A percentile compares a stretch with the other conserved stretches of the same genome.
These are phyloP conservation scores for Penicillium canariense DNA, from an alignment of 495 filamentous ascomycete species.

Conservation along the genomic window DNA sequence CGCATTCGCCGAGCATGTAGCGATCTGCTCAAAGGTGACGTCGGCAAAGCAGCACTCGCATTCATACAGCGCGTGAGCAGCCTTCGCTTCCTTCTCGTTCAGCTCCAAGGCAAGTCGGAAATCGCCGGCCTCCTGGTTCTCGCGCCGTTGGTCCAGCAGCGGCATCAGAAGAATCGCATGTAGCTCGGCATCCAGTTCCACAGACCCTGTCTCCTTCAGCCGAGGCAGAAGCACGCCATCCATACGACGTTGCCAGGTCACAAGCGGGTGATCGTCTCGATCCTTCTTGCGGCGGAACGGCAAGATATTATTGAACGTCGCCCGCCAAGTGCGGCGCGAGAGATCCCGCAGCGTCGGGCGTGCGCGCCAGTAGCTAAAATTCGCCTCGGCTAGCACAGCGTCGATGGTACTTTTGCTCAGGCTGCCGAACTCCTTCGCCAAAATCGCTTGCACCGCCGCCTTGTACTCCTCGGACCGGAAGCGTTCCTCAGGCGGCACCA, in stretches of 20 bases:
- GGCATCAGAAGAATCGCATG: conserved; percentile 64
- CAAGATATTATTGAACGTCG: conserved; percentile 71
- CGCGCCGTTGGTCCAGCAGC: conserved; percentile 50
- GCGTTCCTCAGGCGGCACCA: conserved; percentile 63
- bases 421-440: conserved; percentile 78
- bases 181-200: conserved; percentile 81
- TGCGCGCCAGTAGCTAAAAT: conserved; percentile 80
- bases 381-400: conserved; percentile 86
- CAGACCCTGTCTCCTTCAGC: conserved; percentile 67
- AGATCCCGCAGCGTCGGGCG: conserved; percentile 72
- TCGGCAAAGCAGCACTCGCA: conserved; percentile 88
- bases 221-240: conserved; percentile 51
- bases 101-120: conserved; percentile 60
- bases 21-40: conserved; percentile 75
- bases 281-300: conserved; percentile 62
- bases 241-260: conserved; percentile 59
- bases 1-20: conserved; percentile 64
- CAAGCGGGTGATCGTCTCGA: conserved; percentile 59
- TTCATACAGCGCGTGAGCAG: conserved; percentile 69
- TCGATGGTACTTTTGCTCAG: conserved; percentile 77
- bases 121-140: conserved; percentile 62
- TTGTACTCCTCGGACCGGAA: conserved; percentile 77
- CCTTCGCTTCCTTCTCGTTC: conserved; percentile 74
- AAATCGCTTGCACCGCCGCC: conserved; percentile 57
- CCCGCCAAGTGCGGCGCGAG: conserved; percentile 80